Evolutionary conservation across 768 basidiomycete species (phyloP), one percentile per base, ranked within the genome.

Genomic region (Naematelia aurantialba): DNA sequence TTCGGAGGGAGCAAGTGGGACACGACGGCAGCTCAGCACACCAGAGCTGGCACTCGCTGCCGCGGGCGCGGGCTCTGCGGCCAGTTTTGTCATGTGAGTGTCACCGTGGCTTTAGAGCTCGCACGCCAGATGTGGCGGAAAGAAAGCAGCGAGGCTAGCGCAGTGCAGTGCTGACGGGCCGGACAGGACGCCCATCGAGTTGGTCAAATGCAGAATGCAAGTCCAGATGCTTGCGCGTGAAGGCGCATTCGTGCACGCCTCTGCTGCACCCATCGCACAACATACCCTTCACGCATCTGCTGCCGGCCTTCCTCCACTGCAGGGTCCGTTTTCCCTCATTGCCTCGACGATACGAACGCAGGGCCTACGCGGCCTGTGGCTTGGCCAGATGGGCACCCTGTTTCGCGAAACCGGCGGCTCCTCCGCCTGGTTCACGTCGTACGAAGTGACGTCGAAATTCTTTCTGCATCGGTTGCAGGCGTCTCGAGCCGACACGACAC

Each of bases 151-250:
- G n/a, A n/a, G n/a, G n/a, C n/a, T n/a, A n/a, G n/a, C n/a, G n/a
- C n/a, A n/a, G n/a, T n/a, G 34, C 17, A 14, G 25, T 52, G 11
- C 21, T 58, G 19, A 48, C 56, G 34, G 25, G 34, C 17, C 8
- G 17, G 17, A 1, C 68, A 91, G 89, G 26, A 96, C 92, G 0
- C 93, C 93, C 1, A 87, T 97, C 57, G 93, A 96, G 69, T 86
- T 96, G 50, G 84, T 97, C 59, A 96, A 98, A 78, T 96, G 91
- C 80, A 90, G 91, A 76, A 94, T 97, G 91, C 93, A 96, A 76
- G 93, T 96, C 1, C 91, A 94, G 73, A 87, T 90, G 84, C 84
- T 94, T 21, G 78, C 81, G 19, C 64, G 74, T 2, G 75, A 78
- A 65, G 70, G 66, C 5, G 60, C 65, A 2, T 62, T 69, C 22